Conservation (phyloP, 495 filamentous ascomycete genomes). For the Penicillium cosmopolitanum region DNA sequence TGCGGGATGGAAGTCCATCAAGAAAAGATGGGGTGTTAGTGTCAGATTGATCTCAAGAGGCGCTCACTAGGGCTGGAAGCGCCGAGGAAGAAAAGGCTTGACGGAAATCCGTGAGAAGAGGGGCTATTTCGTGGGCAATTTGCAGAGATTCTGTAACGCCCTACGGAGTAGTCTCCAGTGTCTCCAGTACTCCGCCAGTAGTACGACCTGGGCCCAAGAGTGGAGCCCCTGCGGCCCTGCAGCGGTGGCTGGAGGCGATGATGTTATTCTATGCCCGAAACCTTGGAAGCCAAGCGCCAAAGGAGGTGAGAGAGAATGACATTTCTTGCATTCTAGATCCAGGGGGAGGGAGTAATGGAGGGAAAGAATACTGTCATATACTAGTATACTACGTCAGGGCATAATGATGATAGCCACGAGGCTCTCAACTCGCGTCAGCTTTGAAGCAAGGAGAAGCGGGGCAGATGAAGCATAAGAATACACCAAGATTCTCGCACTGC, state of each 20-base stretch:
- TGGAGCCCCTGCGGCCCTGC: constrained; percentile 13
- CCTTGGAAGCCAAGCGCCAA: constrained; percentile 19
- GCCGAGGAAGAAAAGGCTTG: not conserved
- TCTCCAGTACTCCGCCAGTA: not conserved
- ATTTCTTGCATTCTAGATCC: not conserved
- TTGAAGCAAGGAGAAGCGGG: too few relatives aligned
- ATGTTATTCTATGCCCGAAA: constrained; percentile 17
- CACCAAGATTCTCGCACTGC: not conserved
- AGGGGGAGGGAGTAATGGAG: not conserved
- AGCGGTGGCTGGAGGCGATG: constrained; percentile 21
- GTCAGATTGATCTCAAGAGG: not conserved
- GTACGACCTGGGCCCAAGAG: constrained; percentile 14
- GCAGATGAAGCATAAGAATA: not conserved
- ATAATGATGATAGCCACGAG: too few relatives aligned
- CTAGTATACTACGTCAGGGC: not conserved
- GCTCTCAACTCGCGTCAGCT: too few relatives aligned
- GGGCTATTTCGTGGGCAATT: too few relatives aligned
- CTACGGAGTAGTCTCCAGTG: constrained; percentile 2
- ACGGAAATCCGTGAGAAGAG: not conserved
- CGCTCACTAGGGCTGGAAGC: not conserved
- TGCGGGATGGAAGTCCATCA: not conserved
- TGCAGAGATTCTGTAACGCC: constrained; percentile 3
- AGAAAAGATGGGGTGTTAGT: not conserved
- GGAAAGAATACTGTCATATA: not conserved
- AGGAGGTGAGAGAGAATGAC: not conserved